Percentiles rank a stretch among this genome's conserved stretches.
Evolutionary conservation across 2,329 filamentous ascomycete genomes (phyloP).

Genomic region (Cordyceps farinosa): DNA sequence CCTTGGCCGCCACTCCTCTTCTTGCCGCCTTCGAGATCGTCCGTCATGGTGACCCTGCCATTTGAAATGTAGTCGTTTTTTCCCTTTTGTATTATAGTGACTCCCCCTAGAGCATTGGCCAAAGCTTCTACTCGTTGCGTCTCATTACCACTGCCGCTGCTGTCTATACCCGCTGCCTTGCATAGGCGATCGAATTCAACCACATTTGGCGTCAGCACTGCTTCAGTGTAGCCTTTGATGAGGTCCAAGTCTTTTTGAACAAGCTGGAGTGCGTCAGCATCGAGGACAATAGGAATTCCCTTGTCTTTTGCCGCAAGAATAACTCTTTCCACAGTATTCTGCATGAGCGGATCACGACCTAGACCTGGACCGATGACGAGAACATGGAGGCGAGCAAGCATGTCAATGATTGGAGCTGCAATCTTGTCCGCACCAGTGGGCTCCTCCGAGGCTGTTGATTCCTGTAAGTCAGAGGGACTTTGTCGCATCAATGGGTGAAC

Average conservation of each 20-base stretch:
- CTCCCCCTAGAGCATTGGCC: constrained; percentile 74
- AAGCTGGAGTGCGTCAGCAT: constrained; percentile 82
- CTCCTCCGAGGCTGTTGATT: constrained; percentile 34
- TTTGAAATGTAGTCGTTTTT: constrained; percentile 77
- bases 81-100: constrained; percentile 91
- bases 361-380: constrained; percentile 91
- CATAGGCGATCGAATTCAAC: constrained; percentile 86
- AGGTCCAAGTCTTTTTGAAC: constrained; percentile 73
- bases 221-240: constrained; percentile 75
- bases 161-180: constrained; percentile 67
- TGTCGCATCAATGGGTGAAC: constrained; percentile 95
- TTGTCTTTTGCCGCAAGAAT: constrained; percentile 72
- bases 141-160: constrained; percentile 34
- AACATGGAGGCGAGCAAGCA: constrained; percentile 85
- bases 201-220: constrained; percentile 90
- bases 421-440: constrained; percentile 50
- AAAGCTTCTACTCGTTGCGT: constrained; percentile 59
- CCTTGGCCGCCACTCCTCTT: constrained; percentile 95
- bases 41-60: constrained; percentile 68
- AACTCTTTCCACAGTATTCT: constrained; percentile 75
- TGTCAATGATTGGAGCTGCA: constrained; percentile 65
- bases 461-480: constrained; percentile 47
- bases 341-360: constrained; percentile 85
- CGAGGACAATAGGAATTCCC: constrained; percentile 77
- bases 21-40: constrained; percentile 73